These are phyloP conservation scores for Phellinidium pouzarii DNA, from an alignment of 1,284 basidiomycete species.

Conservation along the genomic window DNA sequence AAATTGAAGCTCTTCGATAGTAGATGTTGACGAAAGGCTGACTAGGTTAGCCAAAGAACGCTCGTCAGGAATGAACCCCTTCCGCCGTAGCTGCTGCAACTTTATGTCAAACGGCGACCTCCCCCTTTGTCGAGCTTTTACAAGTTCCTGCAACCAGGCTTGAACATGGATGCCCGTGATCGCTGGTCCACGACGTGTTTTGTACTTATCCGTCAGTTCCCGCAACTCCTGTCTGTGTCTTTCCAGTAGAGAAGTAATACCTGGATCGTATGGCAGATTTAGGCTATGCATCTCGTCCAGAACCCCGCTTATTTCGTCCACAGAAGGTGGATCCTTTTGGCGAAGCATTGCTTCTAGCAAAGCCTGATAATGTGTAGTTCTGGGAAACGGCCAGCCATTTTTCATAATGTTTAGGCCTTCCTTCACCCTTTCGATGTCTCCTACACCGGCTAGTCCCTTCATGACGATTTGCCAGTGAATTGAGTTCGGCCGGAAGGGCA, in stretches of 20 bases:
- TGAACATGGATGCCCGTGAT: background rate
- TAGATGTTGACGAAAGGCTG: constrained; percentile 25
- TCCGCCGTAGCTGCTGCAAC: constrained; percentile 5
- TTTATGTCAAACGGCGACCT: constrained; percentile 7
- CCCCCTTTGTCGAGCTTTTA: background rate
- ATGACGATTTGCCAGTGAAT: constrained; percentile 10
- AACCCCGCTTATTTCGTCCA: constrained; percentile 33
- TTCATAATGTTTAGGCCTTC: constrained; percentile 13
- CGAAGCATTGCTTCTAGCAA: constrained; percentile 2
- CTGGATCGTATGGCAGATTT: constrained; percentile 37
- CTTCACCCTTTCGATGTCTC: constrained; percentile 9
- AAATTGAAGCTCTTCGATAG: constrained; percentile 35
- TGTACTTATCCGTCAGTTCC: constrained; percentile 2
- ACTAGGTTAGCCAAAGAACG: constrained; percentile 35
- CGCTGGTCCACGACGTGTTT: background rate
- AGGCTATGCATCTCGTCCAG: constrained; percentile 40
- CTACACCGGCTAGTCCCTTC: constrained; percentile 5
- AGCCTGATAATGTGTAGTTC: constrained; percentile 1
- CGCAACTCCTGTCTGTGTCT: background rate
- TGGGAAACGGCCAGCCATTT: constrained; percentile 9
- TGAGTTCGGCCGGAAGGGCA: constrained; percentile 6
- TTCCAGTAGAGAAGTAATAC: constrained; percentile 34
- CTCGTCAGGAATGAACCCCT: constrained; percentile 31
- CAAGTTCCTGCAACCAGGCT: constrained; percentile 5
- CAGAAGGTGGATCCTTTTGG: constrained; percentile 39